Evolutionary conservation across 2,329 filamentous ascomycete species (phyloP).

Genomic region (Dactylella cylindrospora): DNA sequence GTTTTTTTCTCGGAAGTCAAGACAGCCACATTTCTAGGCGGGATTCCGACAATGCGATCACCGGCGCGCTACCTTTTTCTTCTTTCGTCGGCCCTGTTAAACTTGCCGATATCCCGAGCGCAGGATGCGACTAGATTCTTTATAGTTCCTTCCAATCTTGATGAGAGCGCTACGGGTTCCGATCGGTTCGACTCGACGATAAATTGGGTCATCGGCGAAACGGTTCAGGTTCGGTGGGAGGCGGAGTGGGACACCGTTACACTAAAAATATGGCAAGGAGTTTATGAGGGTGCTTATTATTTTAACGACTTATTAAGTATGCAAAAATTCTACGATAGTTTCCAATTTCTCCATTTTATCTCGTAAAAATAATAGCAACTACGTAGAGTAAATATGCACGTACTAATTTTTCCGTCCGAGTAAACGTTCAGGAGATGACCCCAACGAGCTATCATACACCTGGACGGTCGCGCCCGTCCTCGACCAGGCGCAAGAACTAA

Average conservation of each 20-base stretch:
- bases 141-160: slow-evolving; percentile 6
- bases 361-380: no score
- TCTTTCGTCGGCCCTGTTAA: not conserved
- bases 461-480: slow-evolving; percentile 18
- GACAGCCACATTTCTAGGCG: no score
- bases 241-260: slow-evolving; percentile 14
- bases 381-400: no score
- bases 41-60: not conserved
- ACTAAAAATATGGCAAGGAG: slow-evolving; percentile 17
- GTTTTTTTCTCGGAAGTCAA: no score
- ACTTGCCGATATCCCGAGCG: not conserved
- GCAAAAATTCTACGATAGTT: no score
- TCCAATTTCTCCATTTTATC: no score
- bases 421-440: slow-evolving; percentile 6
- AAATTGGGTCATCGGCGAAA: slow-evolving; percentile 11
- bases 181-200: slow-evolving; percentile 20
- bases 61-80: not conserved
- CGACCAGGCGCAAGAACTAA: slow-evolving; percentile 12
- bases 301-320: slow-evolving; percentile 12
- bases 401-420: not conserved
- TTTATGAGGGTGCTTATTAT: slow-evolving; percentile 9
- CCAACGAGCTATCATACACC: not conserved
- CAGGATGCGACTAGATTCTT: not conserved
- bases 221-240: slow-evolving; percentile 17
- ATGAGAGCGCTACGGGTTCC: slow-evolving; percentile 3